Conservation (phyloP, 345 rosid genomes). For the Salix caprea region DNA sequence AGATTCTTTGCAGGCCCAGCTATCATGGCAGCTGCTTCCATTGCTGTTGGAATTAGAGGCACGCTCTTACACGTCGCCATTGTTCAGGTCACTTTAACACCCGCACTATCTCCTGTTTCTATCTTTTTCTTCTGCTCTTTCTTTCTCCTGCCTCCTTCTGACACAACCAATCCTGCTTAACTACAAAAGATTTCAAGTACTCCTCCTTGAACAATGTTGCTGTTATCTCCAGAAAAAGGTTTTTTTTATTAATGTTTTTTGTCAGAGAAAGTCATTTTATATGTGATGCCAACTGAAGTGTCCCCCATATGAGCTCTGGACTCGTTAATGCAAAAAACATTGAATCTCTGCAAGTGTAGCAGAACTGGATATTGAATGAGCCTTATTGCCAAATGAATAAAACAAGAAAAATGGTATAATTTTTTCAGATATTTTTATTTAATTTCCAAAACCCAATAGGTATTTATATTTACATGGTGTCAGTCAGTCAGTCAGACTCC, state of each 20-base stretch:
- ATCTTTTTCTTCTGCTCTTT: neutral
- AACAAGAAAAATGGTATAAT: neutral
- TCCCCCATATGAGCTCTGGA: neutral
- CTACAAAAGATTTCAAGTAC: neutral
- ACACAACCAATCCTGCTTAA: slow-evolving; percentile 34
- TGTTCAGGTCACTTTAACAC: slow-evolving; percentile 60
- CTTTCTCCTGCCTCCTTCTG: slow-evolving; percentile 24
- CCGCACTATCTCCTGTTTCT: neutral
- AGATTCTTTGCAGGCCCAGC: slow-evolving; percentile 98
- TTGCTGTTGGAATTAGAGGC: slow-evolving; percentile 83
- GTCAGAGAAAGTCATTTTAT: slow-evolving; percentile 1
- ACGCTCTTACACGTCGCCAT: slow-evolving; percentile 86
- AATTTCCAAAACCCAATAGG: neutral
- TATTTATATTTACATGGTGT: neutral
- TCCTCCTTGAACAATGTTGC: neutral
- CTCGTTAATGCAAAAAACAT: slow-evolving; percentile 4
- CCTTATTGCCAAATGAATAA: neutral
- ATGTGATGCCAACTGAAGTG: neutral
- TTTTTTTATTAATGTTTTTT: slow-evolving; percentile 14
- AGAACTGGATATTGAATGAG: neutral
- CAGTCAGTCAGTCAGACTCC: neutral
- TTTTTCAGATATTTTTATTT: neutral
- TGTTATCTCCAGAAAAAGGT: slow-evolving; percentile 21
- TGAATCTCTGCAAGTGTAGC: slow-evolving; percentile 15
- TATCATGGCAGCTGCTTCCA: slow-evolving; percentile 94